Evolutionary conservation across 371 early-diverging fungal species (phyloP), one percentile per base, ranked within the genome.

Genomic region (Blakeslea trispora): DNA sequence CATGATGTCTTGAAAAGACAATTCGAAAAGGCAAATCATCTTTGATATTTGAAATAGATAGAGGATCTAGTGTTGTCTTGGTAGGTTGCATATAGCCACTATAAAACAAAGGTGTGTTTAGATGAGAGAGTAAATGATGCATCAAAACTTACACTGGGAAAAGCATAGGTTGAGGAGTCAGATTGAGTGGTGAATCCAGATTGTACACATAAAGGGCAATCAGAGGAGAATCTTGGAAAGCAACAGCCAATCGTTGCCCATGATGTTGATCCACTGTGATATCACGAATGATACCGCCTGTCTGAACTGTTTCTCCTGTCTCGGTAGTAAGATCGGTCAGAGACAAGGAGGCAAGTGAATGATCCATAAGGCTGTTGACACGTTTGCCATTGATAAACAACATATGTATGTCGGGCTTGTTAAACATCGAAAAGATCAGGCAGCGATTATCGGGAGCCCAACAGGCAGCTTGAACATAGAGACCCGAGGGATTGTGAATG

Each of bases 391-490:
- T 39, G 37, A 70, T 57, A 28, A 57, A 61, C 19, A 77, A 44
- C 5, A 55, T 40, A 50, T 74, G 64, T 9, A 77, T 44, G 21
- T 73, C 72, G 18, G 51, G 52, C 55, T 77, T 72, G 5, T 70
- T 66, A 15, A 49, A 54, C 72, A 77, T 74, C 6, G 73, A 70
- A 54, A 71, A 70, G 15, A 72, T 61, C 15, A 78, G 23, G 14
- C 59, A 72, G 24, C 46, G 45, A 21, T 67, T 74, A 51, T 78
- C 71, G 18, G 75, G 71, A 24, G 71, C 53, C 78, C 78, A 78
- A 52, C 78, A 78, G 9, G 78, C 78, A 50, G 71, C 50, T 69
- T 74, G 60, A 8, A 77, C 69, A 64, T 69, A 72, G 23, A 74
- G 51, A 31, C 78, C 78, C 18, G 78, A 61, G 40, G 78, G 73